Percentiles rank a stretch among this genome's conserved stretches.
Evolutionary conservation across 1,284 basidiomycete genomes (phyloP).

Genomic region (Rhodotorula sp.): DNA sequence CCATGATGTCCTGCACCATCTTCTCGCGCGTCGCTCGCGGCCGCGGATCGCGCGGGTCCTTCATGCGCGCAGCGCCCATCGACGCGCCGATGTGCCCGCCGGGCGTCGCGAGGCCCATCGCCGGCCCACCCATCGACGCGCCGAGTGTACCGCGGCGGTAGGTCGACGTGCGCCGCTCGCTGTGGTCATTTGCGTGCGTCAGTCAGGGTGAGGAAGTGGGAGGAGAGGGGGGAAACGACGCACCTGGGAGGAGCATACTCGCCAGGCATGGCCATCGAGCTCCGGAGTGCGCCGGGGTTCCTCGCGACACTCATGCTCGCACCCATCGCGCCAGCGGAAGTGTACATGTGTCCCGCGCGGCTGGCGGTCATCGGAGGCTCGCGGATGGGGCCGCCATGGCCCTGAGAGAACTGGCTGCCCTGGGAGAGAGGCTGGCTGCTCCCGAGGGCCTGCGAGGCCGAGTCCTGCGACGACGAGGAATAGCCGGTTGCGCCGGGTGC

Average conservation of each 20-base stretch:
- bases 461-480: conserved; percentile 1
- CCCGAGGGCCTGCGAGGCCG: neutral
- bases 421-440: neutral
- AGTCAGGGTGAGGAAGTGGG: neutral
- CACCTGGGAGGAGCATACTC: conserved; percentile 32
- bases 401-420: conserved; percentile 31
- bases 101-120: conserved; percentile 14
- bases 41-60: conserved; percentile 33
- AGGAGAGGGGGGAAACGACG: neutral
- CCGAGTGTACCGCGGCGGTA: conserved; percentile 32
- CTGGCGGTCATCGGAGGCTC: conserved; percentile 31
- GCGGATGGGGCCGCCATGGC: conserved; percentile 21
- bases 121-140: conserved; percentile 1
- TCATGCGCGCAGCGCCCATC: neutral
- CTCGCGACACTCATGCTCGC: conserved; percentile 29
- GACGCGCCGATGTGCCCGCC: conserved; percentile 22
- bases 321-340: neutral
- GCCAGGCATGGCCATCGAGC: conserved; percentile 13
- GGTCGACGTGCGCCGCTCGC: conserved; percentile 37
- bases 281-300: conserved; percentile 9
- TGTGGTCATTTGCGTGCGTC: neutral
- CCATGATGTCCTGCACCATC: conserved; percentile 33
- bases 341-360: conserved; percentile 13
- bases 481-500: neutral
- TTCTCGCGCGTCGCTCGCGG: conserved; percentile 18